phyloP scores from a whole-genome alignment of 805 yeast genomes.

The Suhomyces pyralidae region DNA sequence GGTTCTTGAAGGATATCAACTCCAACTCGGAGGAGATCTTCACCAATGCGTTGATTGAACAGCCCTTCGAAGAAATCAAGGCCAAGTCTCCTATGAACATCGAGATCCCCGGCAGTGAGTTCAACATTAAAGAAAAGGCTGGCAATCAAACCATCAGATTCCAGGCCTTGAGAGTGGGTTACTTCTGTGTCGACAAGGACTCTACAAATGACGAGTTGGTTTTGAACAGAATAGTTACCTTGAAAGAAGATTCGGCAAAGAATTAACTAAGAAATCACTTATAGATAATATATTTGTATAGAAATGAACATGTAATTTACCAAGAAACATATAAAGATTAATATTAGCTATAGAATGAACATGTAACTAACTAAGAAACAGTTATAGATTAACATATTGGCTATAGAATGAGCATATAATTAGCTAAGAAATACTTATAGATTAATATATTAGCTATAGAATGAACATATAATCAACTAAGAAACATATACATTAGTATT shows the following conservation, averaged over 20 bases:
- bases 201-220: slow-evolving; percentile 58
- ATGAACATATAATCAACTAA: too few relatives aligned
- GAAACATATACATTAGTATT: too few relatives aligned
- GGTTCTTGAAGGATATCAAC: slow-evolving; percentile 81
- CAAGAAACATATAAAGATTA: too few relatives aligned
- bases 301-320: too few relatives aligned
- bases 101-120: slow-evolving; percentile 56
- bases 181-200: slow-evolving; percentile 87
- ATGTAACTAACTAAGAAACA: too few relatives aligned
- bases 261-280: too few relatives aligned
- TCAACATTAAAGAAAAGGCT: slow-evolving; percentile 66
- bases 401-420: too few relatives aligned
- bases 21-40: slow-evolving; percentile 70
- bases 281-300: too few relatives aligned
- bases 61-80: slow-evolving; percentile 66
- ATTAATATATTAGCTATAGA: too few relatives aligned
- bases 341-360: too few relatives aligned
- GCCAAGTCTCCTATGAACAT: slow-evolving; percentile 73
- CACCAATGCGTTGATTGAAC: slow-evolving; percentile 68
- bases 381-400: too few relatives aligned
- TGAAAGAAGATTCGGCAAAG: slow-evolving; percentile 77
- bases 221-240: slow-evolving; percentile 87
- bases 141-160: slow-evolving; percentile 82
- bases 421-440: too few relatives aligned
- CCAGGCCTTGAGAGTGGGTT: slow-evolving; percentile 97